These are phyloP conservation scores for Salvia rosmarinus DNA, from an alignment of 257 asterid genomes.

Conservation along the genomic window DNA sequence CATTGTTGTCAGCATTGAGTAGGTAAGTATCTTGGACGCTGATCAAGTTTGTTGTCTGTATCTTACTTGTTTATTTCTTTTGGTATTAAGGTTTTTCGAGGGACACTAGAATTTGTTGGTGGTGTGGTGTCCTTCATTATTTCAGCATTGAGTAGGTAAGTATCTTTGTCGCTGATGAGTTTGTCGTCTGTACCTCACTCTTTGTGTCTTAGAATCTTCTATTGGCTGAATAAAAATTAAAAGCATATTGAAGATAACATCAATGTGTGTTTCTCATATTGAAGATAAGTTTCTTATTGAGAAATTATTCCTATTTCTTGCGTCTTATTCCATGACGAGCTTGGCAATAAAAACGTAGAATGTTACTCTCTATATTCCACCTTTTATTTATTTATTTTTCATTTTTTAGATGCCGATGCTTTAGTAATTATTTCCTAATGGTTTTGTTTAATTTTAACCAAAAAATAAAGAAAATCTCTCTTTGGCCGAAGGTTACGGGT, in stretches of 20 bases:
- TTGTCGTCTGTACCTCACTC: neutral
- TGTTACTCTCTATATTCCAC: constrained; percentile 15
- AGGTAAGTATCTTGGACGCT: constrained; percentile 26
- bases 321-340: constrained; percentile 5
- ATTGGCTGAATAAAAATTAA: constrained; percentile 17
- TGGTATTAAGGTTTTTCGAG: constrained; percentile 70
- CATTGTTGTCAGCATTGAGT: neutral
- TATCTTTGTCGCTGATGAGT: constrained; percentile 20
- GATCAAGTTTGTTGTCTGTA: constrained; percentile 10
- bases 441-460: neutral
- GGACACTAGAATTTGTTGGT: constrained; percentile 53
- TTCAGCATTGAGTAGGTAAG: constrained; percentile 17
- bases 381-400: neutral
- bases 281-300: neutral
- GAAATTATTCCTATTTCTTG: constrained; percentile 6
- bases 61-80: no score
- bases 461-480: neutral
- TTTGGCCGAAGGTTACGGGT: no score
- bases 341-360: neutral
- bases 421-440: neutral
- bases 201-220: neutral
- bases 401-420: neutral
- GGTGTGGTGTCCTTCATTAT: constrained; percentile 19
- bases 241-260: no score
- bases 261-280: neutral